These are phyloP conservation scores for Citrullus amarus DNA, from an alignment of 306 rosid genomes.

Conservation along the genomic window DNA sequence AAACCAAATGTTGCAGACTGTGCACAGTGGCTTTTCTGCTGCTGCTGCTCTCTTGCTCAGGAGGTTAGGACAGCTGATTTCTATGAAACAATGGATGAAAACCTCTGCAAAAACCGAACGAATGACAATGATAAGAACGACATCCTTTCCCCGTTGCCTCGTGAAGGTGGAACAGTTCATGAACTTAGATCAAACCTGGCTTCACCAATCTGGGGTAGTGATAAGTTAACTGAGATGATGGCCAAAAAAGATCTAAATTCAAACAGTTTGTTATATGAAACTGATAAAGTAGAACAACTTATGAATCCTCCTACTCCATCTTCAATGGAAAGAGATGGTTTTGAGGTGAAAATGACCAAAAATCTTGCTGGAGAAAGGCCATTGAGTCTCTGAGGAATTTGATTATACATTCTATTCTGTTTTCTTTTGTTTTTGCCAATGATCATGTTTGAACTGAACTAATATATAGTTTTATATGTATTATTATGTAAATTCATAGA, in stretches of 20 bases:
- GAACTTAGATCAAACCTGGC: slow-evolving; percentile 14
- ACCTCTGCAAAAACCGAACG: slow-evolving; percentile 13
- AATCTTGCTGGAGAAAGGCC: background rate
- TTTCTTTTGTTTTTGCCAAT: background rate
- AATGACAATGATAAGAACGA: background rate
- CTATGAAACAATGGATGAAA: slow-evolving; percentile 24
- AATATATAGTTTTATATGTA: background rate
- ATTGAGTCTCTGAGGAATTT: background rate
- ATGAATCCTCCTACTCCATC: slow-evolving; percentile 27
- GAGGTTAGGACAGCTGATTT: slow-evolving; percentile 40
- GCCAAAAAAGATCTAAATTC: slow-evolving; percentile 10
- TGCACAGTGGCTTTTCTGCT: slow-evolving; percentile 42
- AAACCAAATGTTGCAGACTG: slow-evolving; percentile 33
- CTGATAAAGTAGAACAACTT: slow-evolving; percentile 8
- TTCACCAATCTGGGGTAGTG: slow-evolving; percentile 14
- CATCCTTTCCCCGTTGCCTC: slow-evolving; percentile 25
- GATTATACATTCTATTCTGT: background rate
- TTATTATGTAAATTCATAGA: background rate
- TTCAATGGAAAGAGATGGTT: slow-evolving; percentile 15
- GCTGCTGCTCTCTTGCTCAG: slow-evolving; percentile 54
- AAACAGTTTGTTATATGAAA: slow-evolving; percentile 6
- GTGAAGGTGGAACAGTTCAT: slow-evolving; percentile 19
- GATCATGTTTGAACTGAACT: background rate
- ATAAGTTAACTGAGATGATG: slow-evolving; percentile 16
- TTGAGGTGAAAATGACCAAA: background rate